These are phyloP conservation scores for Alternaria dauci DNA, from an alignment of 2,329 filamentous ascomycete genomes.

Conservation along the genomic window DNA sequence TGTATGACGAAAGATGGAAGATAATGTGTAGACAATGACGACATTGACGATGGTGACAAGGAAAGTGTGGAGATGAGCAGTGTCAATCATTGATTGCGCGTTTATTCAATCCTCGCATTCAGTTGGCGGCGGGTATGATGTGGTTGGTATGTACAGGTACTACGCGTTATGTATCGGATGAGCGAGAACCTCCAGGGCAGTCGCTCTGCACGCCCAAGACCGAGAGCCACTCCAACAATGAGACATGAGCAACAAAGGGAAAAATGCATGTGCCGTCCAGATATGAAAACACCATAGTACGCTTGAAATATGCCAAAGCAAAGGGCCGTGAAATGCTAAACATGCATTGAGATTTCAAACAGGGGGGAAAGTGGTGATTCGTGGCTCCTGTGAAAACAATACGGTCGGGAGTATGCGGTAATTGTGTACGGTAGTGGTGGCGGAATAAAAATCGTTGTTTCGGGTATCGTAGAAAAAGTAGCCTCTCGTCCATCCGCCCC, in stretches of 20 bases:
- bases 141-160: slow-evolving; percentile 13
- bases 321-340: slow-evolving; percentile 4
- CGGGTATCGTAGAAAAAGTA: slow-evolving; percentile 45
- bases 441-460: slow-evolving; percentile 22
- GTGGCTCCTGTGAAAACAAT: background rate
- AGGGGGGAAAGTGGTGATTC: background rate
- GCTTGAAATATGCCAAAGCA: background rate
- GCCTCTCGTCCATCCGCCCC: slow-evolving; percentile 2
- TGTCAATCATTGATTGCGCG: background rate
- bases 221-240: background rate
- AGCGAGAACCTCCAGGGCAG: slow-evolving; percentile 14
- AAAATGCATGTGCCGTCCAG: slow-evolving; percentile 1
- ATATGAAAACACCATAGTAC: slow-evolving; percentile 1
- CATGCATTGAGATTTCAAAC: background rate
- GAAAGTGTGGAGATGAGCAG: background rate
- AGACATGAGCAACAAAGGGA: slow-evolving; percentile 4
- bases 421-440: slow-evolving; percentile 6
- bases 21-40: background rate
- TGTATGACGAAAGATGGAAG: background rate
- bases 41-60: background rate
- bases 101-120: slow-evolving; percentile 11
- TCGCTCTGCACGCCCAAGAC: slow-evolving; percentile 2
- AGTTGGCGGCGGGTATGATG: slow-evolving; percentile 5
- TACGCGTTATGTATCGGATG: slow-evolving; percentile 3
- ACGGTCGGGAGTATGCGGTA: slow-evolving; percentile 1